These are phyloP conservation scores for Tulasnella calospora DNA, from an alignment of 768 basidiomycete species.

Conservation along the genomic window DNA sequence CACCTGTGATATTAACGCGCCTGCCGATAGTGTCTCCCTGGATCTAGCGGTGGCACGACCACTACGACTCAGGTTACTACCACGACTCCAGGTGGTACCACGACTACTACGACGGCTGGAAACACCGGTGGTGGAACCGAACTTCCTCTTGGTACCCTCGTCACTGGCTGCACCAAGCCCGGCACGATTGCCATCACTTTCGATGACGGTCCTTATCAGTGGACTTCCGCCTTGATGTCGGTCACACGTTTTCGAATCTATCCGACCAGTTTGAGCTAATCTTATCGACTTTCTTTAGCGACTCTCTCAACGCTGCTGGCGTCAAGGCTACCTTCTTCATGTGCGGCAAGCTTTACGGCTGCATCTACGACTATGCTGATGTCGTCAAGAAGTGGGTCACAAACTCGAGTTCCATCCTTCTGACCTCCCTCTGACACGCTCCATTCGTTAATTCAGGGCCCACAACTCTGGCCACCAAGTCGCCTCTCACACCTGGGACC, in stretches of 20 bases:
- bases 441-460: not conserved
- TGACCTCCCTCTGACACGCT: too few relatives aligned
- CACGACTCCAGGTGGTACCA: not conserved
- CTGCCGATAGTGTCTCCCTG: not conserved
- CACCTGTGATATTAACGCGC: not conserved
- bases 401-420: not conserved
- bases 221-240: constrained; percentile 10
- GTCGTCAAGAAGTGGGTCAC: constrained; percentile 13
- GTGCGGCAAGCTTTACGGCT: constrained; percentile 10
- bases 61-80: not conserved
- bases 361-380: constrained; percentile 18
- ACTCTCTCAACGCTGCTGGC: constrained; percentile 1
- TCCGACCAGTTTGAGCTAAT: not conserved
- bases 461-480: constrained; percentile 20
- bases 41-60: not conserved
- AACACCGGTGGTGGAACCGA: not conserved
- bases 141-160: not conserved
- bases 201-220: constrained; percentile 29
- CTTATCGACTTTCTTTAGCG: not conserved
- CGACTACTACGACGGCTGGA: not conserved
- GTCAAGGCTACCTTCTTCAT: constrained; percentile 27
- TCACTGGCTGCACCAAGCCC: constrained; percentile 11
- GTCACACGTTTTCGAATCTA: not conserved
- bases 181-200: constrained; percentile 26
- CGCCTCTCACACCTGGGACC: constrained; percentile 21